Percentiles rank a stretch among this genome's conserved stretches.
Evolutionary conservation across 257 asterid species (phyloP).

Genomic region (Solanum corneliomulleri): DNA sequence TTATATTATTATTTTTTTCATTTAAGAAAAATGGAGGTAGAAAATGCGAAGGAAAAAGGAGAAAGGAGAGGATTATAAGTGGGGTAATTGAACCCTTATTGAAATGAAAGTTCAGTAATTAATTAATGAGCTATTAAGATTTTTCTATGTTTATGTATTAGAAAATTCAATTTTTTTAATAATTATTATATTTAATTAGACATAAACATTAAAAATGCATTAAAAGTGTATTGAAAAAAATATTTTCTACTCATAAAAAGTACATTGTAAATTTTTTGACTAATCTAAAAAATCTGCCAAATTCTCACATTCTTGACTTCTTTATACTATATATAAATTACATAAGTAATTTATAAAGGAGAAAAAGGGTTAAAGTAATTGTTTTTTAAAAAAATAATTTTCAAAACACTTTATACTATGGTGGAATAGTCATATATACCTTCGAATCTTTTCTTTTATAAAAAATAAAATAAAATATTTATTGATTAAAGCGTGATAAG

Average conservation of each 20-base stretch:
- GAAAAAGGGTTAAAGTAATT: background rate
- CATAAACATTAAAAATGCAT: background rate
- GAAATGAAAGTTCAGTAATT: background rate
- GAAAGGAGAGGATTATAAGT: background rate
- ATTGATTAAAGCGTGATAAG: background rate
- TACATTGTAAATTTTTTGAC: too few relatives aligned
- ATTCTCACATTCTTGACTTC: background rate
- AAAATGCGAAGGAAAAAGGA: background rate
- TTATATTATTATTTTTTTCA: too few relatives aligned
- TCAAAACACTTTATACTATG: background rate
- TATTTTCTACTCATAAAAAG: too few relatives aligned
- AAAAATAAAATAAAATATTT: background rate
- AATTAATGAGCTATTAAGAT: background rate
- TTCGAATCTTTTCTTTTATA: background rate
- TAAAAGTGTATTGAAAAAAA: too few relatives aligned
- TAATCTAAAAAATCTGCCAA: background rate
- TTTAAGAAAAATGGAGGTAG: background rate
- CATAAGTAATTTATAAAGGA: background rate
- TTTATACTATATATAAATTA: background rate
- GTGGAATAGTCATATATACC: background rate
- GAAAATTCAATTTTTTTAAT: fast-evolving
- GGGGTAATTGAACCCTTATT: background rate
- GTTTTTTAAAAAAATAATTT: background rate
- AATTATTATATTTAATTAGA: background rate
- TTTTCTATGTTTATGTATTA: background rate